Evolutionary conservation across 2,329 filamentous ascomycete genomes (phyloP).

Genomic region (Aspergillus fijiensis): DNA sequence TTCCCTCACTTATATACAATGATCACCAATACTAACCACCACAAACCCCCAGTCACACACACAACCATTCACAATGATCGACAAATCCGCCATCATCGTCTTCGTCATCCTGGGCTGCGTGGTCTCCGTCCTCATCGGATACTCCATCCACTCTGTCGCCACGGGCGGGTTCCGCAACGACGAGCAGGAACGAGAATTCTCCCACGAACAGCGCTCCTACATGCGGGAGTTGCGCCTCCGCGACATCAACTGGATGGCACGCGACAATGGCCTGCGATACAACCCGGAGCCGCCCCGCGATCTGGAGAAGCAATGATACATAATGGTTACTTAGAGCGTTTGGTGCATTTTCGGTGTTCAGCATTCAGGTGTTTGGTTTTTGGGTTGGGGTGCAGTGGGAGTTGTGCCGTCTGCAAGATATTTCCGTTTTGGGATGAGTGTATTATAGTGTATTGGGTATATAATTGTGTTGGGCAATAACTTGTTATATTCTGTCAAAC

Average conservation of each 20-base stretch:
- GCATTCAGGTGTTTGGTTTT: too few relatives aligned
- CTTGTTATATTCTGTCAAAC: too few relatives aligned
- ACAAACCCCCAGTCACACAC: neutral
- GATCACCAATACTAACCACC: neutral
- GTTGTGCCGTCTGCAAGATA: too few relatives aligned
- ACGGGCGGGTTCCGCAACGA: constrained; percentile 20
- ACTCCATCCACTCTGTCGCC: constrained; percentile 24
- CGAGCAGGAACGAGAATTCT: constrained; percentile 13
- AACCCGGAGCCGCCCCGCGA: neutral
- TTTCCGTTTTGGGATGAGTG: too few relatives aligned
- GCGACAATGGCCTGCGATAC: constrained; percentile 1
- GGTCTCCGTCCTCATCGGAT: constrained; percentile 28
- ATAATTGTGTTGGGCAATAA: too few relatives aligned
- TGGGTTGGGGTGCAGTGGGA: too few relatives aligned
- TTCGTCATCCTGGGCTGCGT: constrained; percentile 26
- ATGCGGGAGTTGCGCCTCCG: constrained; percentile 29
- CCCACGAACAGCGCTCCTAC: constrained; percentile 28
- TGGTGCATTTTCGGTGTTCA: too few relatives aligned
- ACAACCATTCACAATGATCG: neutral
- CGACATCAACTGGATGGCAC: constrained; percentile 24
- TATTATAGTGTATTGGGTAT: too few relatives aligned
- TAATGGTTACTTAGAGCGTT: too few relatives aligned
- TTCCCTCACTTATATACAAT: too few relatives aligned
- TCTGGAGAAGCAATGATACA: neutral
- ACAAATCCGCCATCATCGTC: constrained; percentile 9